Evolutionary conservation across 495 filamentous ascomycete species (phyloP), one percentile per base, ranked within the genome.

Genomic region (Neurospora sp.): DNA sequence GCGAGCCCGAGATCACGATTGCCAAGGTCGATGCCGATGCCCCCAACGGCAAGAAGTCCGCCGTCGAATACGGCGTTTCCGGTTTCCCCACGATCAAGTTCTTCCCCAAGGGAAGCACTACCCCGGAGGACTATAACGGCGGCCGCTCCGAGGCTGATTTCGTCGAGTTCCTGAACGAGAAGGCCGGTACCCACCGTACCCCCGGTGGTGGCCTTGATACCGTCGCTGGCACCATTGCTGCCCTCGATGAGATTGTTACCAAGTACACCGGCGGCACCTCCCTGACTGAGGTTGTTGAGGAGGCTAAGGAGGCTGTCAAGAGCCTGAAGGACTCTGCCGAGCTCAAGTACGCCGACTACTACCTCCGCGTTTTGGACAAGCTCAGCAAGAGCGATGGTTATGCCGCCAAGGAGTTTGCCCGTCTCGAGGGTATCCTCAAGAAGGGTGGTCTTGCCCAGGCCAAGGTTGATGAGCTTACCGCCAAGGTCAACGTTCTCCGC

Each of bases 81-180:
- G 91, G 91, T 38, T 99, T 94, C 88, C 96, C 96, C 39, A 99
- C 96, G 73, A 96, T 99, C 87, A 97, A 96, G 86, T 99, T 92
- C 89, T 98, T 98, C 87, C 91, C 94, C 79, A 91, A 91, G 83
- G 95, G 95, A 77, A 92, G 90, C 72, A 93, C 87, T 71, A 90
- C 90, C 73, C 80, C 91, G 14, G 85, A 91, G 75, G 77, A 85
- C 42, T 99, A 97, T 88, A 83, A 88, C 40, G 91, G 91, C 71
- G 93, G 89, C 73, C 94, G 96, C 75, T 84, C 86, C 20, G 94
- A 97, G 87, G 84, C 86, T 72, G 91, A 91, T 75, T 84, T 99
- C 71, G 81, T 97, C 74, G 81, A 86, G 39, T 99, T 92, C 87
- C 80, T 99, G 79, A 98, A 99, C 86, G 84, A 89, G 77, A 92